Evolutionary conservation across 2,329 filamentous ascomycete genomes (phyloP).

Genomic region (Pochonia chlamydosporia): DNA sequence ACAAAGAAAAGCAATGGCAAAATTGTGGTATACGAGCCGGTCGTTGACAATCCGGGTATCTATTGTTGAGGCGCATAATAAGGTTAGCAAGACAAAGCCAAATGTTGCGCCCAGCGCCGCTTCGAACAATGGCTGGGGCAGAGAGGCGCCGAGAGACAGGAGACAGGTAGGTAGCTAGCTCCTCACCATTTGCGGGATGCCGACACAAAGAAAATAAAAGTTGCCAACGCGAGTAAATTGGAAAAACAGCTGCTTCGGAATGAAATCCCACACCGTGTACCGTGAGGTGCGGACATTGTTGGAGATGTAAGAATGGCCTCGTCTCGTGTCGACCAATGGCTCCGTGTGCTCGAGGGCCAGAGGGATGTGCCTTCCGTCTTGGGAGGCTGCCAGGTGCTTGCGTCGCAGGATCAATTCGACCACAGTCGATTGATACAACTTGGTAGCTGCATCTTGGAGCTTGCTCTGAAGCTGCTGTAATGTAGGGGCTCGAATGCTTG

Average conservation of each 20-base stretch:
- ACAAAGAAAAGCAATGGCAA: constrained; percentile 72
- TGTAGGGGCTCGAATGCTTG: not conserved
- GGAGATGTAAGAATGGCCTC: constrained; percentile 43
- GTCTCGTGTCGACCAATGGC: constrained; percentile 43
- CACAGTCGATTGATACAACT: constrained; percentile 32
- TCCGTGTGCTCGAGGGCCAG: constrained; percentile 31
- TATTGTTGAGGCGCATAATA: constrained; percentile 11
- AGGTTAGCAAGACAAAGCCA: not conserved
- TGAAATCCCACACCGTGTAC: constrained; percentile 78
- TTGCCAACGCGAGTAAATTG: constrained; percentile 85
- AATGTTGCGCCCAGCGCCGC: not conserved
- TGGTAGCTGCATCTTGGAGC: constrained; percentile 14
- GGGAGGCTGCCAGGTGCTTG: constrained; percentile 63
- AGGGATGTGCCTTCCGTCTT: constrained; percentile 57
- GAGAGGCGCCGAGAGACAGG: not conserved
- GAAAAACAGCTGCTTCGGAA: constrained; percentile 78
- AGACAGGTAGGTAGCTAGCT: not conserved
- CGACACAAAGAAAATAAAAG: constrained; percentile 80
- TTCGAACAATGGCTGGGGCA: not conserved
- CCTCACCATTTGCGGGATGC: constrained; percentile 66
- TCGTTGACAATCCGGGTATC: constrained; percentile 68
- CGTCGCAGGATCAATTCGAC: constrained; percentile 52
- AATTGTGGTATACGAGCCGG: constrained; percentile 69
- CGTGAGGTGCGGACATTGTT: constrained; percentile 74
- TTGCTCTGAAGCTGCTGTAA: constrained; percentile 1